Percentiles rank a stretch among this genome's conserved stretches.
Evolutionary conservation across 2,329 filamentous ascomycete species (phyloP).

Genomic region (Hypoxylon sp.): DNA sequence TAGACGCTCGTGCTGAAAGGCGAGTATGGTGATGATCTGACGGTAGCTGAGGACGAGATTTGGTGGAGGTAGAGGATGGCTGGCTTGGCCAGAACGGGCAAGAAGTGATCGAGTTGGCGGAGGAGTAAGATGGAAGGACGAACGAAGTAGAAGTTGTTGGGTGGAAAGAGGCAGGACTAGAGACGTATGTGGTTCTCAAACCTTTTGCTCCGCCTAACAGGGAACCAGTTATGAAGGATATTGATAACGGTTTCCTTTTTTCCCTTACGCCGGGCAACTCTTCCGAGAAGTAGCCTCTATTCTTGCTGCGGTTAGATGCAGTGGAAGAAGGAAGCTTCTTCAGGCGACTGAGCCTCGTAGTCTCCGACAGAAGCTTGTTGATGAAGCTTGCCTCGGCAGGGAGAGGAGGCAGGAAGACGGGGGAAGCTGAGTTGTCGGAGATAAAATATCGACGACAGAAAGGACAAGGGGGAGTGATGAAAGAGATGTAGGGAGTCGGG

Average conservation of each 20-base stretch:
- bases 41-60: conserved; percentile 40
- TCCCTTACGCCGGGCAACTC: conserved; percentile 20
- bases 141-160: conserved; percentile 47
- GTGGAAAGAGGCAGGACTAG: conserved; percentile 51
- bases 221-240: conserved; percentile 28
- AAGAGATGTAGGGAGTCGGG: conserved; percentile 7
- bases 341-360: conserved; percentile 4
- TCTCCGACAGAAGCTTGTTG: conserved; percentile 15
- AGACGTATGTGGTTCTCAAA: conserved; percentile 57
- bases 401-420: neutral
- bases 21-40: conserved; percentile 42
- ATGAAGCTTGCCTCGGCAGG: conserved; percentile 8
- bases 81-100: conserved; percentile 39
- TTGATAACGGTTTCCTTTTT: conserved; percentile 48
- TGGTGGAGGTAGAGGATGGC: conserved; percentile 37
- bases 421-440: neutral
- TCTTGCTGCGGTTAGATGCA: conserved; percentile 25
- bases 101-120: conserved; percentile 51
- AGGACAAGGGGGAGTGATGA: neutral
- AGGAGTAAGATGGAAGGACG: conserved; percentile 52
- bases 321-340: conserved; percentile 19
- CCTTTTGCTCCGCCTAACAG: conserved; percentile 56
- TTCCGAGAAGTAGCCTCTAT: conserved; percentile 14
- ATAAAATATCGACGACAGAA: neutral
- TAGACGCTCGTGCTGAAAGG: conserved; percentile 46